Evolutionary conservation across 352 stramenopile species (phyloP).

Genomic region (Phytophthora sp.): DNA sequence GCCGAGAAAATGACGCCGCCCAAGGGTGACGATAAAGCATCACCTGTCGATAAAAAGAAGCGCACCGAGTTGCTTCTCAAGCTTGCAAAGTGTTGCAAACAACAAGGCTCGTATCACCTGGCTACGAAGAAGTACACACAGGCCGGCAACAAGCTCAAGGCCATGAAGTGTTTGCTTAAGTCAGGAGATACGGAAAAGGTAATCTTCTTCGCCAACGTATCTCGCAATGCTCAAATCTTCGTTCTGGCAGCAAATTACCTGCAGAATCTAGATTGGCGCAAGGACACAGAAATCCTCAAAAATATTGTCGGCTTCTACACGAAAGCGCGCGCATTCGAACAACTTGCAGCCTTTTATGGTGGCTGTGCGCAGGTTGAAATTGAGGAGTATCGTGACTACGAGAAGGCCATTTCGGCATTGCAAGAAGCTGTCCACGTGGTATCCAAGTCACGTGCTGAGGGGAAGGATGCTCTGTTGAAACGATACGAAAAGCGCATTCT

Average conservation of each 20-base stretch:
- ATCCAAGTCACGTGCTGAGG: constrained; percentile 69
- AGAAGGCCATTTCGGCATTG: constrained; percentile 91
- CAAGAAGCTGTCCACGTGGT: constrained; percentile 91
- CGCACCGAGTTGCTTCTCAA: constrained; percentile 89
- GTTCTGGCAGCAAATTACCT: constrained; percentile 96
- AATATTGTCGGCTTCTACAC: constrained; percentile 95
- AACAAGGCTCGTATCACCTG: constrained; percentile 92
- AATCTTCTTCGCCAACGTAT: constrained; percentile 95
- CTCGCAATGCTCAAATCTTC: constrained; percentile 94
- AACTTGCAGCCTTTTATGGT: constrained; percentile 93
- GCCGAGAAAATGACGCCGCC: constrained; percentile 92
- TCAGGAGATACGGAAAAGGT: constrained; percentile 95
- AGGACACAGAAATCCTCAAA: constrained; percentile 91
- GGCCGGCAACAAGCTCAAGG: constrained; percentile 91
- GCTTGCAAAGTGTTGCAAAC: constrained; percentile 92
- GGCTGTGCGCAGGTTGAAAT: constrained; percentile 93
- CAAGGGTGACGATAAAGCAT: constrained; percentile 68
- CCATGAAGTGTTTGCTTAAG: constrained; percentile 96
- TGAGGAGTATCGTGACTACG: constrained; percentile 95
- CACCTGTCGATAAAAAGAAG: constrained; percentile 54
- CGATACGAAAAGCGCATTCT: constrained; percentile 65
- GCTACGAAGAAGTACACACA: constrained; percentile 97
- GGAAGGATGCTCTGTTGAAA: constrained; percentile 74
- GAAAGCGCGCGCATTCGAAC: constrained; percentile 92
- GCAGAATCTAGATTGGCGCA: constrained; percentile 94